Evolutionary conservation across 192 early-diverging fungal genomes (phyloP).

Genomic region (Coemansia sp.): DNA sequence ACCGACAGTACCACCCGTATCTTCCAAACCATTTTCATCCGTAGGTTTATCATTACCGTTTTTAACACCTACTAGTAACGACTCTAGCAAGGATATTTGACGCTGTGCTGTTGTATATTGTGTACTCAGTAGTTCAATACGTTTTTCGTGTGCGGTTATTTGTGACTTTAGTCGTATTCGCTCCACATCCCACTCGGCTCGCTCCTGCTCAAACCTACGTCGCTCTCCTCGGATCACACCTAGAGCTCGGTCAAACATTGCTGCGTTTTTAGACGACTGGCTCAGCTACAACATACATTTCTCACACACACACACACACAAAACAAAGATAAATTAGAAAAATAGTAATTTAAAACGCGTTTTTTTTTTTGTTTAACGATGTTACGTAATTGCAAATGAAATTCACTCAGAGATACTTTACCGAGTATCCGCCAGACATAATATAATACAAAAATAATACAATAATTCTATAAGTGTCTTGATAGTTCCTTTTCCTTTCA

Average conservation of each 20-base stretch:
- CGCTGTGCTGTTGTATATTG: conserved; percentile 27
- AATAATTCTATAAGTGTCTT: not conserved
- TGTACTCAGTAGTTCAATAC: conserved; percentile 29
- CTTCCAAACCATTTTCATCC: not conserved
- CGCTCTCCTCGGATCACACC: conserved; percentile 36
- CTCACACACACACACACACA: not conserved
- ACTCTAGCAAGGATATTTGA: conserved; percentile 34
- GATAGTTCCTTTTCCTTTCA: not conserved
- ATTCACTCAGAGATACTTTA: not conserved
- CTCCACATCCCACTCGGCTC: conserved; percentile 47
- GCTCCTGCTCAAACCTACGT: conserved; percentile 47
- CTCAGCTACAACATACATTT: not conserved
- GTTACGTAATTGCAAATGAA: too few relatives aligned
- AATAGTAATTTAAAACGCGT: not conserved
- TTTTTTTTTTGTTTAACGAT: conserved; percentile 1
- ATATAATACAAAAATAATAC: not conserved
- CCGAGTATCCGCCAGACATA: not conserved
- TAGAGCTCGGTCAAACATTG: conserved; percentile 40
- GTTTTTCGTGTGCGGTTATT: conserved; percentile 40
- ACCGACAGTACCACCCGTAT: conserved; percentile 3
- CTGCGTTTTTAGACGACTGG: conserved; percentile 1
- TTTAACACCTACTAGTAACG: not conserved
- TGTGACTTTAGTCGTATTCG: conserved; percentile 43
- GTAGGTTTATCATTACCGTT: not conserved
- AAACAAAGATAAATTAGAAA: not conserved